Conservation (phyloP, 805 yeast genomes). For the Kazachstania bromeliacearum region DNA sequence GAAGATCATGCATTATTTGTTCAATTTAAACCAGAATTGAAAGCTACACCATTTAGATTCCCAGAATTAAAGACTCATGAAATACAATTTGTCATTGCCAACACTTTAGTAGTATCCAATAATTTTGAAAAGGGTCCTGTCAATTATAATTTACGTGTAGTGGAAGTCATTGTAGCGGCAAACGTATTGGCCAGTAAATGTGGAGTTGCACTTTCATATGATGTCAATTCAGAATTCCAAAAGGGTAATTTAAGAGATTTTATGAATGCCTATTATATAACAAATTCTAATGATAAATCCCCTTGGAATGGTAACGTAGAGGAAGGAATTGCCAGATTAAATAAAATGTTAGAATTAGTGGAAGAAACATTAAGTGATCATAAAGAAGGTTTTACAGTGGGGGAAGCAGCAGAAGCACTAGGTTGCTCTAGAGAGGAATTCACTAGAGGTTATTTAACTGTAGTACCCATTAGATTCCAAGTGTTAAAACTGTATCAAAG, state of each 20-base stretch:
- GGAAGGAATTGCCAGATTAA: conserved; percentile 34
- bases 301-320: conserved; percentile 42
- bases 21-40: conserved; percentile 49
- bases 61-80: conserved; percentile 38
- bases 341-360: conserved; percentile 34
- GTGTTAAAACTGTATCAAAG: conserved; percentile 48
- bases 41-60: conserved; percentile 45
- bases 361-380: conserved; percentile 35
- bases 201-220: conserved; percentile 29
- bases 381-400: conserved; percentile 41
- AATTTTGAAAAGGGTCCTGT: conserved; percentile 62
- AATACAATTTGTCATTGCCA: conserved; percentile 51
- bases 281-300: conserved; percentile 15
- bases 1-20: conserved; percentile 48
- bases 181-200: conserved; percentile 43
- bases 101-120: conserved; percentile 53
- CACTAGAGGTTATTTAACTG: conserved; percentile 35
- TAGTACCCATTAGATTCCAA: conserved; percentile 50
- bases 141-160: conserved; percentile 62
- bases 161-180: conserved; percentile 59
- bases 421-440: conserved; percentile 37
- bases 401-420: conserved; percentile 38
- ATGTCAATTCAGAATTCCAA: conserved; percentile 13
- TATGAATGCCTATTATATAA: conserved; percentile 40
- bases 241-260: conserved; percentile 58